Evolutionary conservation across 257 asterid genomes (phyloP).

Genomic region (Solanum habrochaites): DNA sequence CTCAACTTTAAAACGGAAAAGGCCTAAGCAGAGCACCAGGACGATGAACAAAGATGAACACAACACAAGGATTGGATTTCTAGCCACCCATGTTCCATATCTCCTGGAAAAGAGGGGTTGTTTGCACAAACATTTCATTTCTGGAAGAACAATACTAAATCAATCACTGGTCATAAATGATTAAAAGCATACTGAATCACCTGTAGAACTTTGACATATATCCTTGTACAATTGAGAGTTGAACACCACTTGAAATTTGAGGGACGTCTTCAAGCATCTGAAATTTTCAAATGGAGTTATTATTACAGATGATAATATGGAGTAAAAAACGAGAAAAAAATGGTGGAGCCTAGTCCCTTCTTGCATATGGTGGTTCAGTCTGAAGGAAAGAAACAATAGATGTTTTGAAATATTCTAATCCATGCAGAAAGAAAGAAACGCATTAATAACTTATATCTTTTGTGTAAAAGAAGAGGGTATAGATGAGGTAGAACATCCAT

Average conservation of each 20-base stretch:
- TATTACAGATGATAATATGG: too few relatives aligned
- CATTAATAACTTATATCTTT: too few relatives aligned
- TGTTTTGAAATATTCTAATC: too few relatives aligned
- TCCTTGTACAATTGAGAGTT: slow-evolving; percentile 95
- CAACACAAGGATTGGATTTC: slow-evolving; percentile 76
- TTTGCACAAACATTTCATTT: slow-evolving; percentile 8
- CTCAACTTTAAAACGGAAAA: slow-evolving; percentile 85
- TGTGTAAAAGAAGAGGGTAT: too few relatives aligned
- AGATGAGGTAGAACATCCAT: too few relatives aligned
- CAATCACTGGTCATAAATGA: slow-evolving; percentile 1
- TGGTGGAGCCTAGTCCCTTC: too few relatives aligned
- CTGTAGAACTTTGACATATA: slow-evolving; percentile 92
- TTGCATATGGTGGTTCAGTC: too few relatives aligned
- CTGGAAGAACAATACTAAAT: neutral
- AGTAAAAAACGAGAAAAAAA: too few relatives aligned
- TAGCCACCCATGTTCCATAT: slow-evolving; percentile 98
- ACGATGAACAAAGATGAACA: slow-evolving; percentile 68
- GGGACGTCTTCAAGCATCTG: slow-evolving; percentile 96
- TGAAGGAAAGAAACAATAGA: too few relatives aligned
- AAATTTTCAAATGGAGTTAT: slow-evolving; percentile 1
- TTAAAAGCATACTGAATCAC: slow-evolving; percentile 22
- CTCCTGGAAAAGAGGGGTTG: slow-evolving; percentile 47
- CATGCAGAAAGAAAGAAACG: too few relatives aligned
- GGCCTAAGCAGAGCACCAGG: slow-evolving; percentile 82
- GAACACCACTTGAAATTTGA: slow-evolving; percentile 71